Base-by-base conservation (phyloP, 1,139 yeast genomes). In the Hemisphaericaspora lyxosophila region DNA sequence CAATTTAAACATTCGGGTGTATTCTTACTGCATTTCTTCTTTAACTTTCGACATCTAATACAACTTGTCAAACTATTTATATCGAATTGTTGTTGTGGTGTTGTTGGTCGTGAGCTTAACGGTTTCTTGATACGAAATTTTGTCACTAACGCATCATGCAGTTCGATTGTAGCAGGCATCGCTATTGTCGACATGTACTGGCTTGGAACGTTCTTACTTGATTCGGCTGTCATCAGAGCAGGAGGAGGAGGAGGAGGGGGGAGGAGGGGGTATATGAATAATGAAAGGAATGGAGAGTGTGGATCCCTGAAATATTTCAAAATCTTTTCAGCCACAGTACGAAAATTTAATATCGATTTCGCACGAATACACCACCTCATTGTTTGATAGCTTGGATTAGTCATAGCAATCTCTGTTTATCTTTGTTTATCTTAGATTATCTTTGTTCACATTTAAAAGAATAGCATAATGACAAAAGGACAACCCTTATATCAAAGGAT, bases 1-100 rank as follows among this genome's bases (percentile, higher is more conserved):
- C 82, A 76, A 44, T 70, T 71, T 7, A 47, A 40, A 45, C 82
- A 75, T n/a, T 50, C 58, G 0, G 80, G 78, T 2, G 57, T 41
- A 14, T 64, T 61, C 45, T 70, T 69, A 2, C 74, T 60, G 49
- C 82, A 76, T 46, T 70, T 72, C 51, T 73, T 74, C 55, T 76
- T 75, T 33, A 73, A 53, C 33, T 64, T 56, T 36, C 80, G 36
- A 38, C 56, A 52, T 22, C 46, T 27, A 5, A 42, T 26, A 41
- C 55, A 52, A 33, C 49, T 46, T 4, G 49, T 45, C 20, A 41
- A 34, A 31, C 43, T 43, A 6, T 36, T 11, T 11, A 25, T 18
- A 18, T 41, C 41, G 15, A 15, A 7, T 3, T 18, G 22, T 26
- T 18, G 7, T 5, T 13, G 15, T 14, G 13, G 19, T 13, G 9